A percentile compares a stretch with the other conserved stretches of the same genome.
These are phyloP conservation scores for Agaricus blazei DNA, from an alignment of 768 basidiomycete species.

Conservation along the genomic window DNA sequence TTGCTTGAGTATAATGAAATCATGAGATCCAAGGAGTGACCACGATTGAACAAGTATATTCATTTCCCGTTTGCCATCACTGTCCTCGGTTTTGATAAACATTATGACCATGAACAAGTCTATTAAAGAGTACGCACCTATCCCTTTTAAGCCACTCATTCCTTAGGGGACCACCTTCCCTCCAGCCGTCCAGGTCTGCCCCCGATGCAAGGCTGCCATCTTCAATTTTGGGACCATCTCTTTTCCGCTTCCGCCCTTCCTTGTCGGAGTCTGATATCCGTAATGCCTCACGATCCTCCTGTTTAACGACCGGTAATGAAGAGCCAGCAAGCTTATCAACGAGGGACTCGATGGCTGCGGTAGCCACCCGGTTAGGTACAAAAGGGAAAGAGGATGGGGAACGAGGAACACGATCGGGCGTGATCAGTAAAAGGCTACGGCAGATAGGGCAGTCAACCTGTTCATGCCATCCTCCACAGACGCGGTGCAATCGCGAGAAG, in stretches of 20 bases:
- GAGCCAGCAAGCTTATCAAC: conserved; percentile 39
- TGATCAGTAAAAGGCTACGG: conserved; percentile 46
- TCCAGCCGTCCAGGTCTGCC: conserved; percentile 43
- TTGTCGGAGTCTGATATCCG: conserved; percentile 31
- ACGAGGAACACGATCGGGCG: conserved; percentile 49
- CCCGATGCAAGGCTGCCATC: conserved; percentile 24
- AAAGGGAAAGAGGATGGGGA: conserved; percentile 52
- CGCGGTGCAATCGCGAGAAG: conserved; percentile 59
- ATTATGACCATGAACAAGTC: background rate
- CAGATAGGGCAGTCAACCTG: conserved; percentile 65
- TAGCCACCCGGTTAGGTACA: conserved; percentile 55
- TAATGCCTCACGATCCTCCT: conserved; percentile 34
- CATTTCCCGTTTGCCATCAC: conserved; percentile 57
- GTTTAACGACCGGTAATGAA: conserved; percentile 31
- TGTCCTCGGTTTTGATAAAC: conserved; percentile 20
- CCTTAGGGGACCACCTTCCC: conserved; percentile 41
- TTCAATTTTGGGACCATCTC: conserved; percentile 22
- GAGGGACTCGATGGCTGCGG: conserved; percentile 46
- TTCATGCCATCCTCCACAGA: conserved; percentile 66
- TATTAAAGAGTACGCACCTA: conserved; percentile 28
- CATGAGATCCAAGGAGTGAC: conserved; percentile 41
- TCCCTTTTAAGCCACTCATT: conserved; percentile 58
- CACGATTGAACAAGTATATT: conserved; percentile 40
- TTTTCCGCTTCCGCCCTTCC: conserved; percentile 34
- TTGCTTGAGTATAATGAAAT: conserved; percentile 50